Evolutionary conservation across 768 basidiomycete species (phyloP), one percentile per base, ranked within the genome.

Genomic region (Phanerochaete carnosa): DNA sequence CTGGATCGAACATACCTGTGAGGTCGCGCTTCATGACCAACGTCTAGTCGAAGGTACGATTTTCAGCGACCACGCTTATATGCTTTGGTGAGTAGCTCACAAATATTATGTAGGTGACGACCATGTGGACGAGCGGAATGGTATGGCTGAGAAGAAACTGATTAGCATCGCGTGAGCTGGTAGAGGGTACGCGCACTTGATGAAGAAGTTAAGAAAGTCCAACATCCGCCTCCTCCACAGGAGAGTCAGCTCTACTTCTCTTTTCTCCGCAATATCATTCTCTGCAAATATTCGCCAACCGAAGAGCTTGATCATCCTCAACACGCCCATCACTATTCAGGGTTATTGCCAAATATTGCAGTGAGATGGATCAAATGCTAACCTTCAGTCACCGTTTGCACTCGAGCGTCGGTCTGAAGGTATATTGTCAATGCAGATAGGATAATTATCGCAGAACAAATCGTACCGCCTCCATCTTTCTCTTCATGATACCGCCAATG

Each of bases 101-200:
- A 63, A 84, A 89, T 4, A 82, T 77, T 2, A 80, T 74, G 65
- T 82, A 89, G 1, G 86, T 84, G 16, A 80, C 77, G 49, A 86
- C 65, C 88, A 90, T 90, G 30, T 81, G 84, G 1, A 80, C 49
- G 16, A 88, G 69, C 0, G 89, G 88, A 49, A 89, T 78, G 30
- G 83, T 58, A 63, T 77, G 83, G 65, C 85, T 88, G 39, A 1
- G 13, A 32, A 8, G 32, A 6, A 9, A 12, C 15, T 29, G 43
- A 16, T 29, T 45, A 28, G 13, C 19, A 28, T 45, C 13, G 19
- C 2, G 72, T 73, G 19, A 63, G 80, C 79, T 79, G 79, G 53
- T 76, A 49, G 53, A 71, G 71, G 35, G 63, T 16, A 23, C 4
- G 72, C 74, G 16, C 63, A 82, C 79, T 79, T 80, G 53, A 77